Base-by-base conservation (phyloP, 2,329 filamentous ascomycete genomes). In the Cladophialophora chaetospira region DNA sequence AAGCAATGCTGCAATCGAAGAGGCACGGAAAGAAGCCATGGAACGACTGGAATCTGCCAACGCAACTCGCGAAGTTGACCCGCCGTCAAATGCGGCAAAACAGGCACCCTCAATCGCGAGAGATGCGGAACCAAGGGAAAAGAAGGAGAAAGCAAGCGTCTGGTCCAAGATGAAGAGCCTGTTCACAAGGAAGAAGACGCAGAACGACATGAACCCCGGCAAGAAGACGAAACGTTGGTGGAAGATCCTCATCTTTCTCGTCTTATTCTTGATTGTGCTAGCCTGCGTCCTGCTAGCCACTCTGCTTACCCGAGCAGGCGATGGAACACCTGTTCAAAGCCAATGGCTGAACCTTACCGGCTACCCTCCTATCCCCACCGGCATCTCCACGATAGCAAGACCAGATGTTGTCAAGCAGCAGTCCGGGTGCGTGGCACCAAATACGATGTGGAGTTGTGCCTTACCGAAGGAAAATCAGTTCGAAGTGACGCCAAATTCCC, bases 301-400 rank as follows among this genome's bases (percentile, higher is more conserved):
- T 10, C 78, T 82, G 1, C 72, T 90, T 38, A 79, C 77, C 51
- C 75, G 72, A 61, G 73, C 74, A 62, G 68, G 73, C 36, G 66
- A 75, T 67, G 65, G 64, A 53, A 77, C 69, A 3, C 71, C 74
- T 0, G 72, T 77, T 6, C 70, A 80, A 63, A 79, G 81, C 1
- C 74, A 80, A 46, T 97, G 90, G 88, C 79, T 96, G 55, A 96
- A 96, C 68, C 71, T 95, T 60, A 95, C 92, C 1, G 85, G 86
- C 48, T 96, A 89, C 64, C 92, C 92, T 15, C 88, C 91, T 0
- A 89, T 97, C 67, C 90, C 89, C 1, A 93, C 89, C 0, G 93
- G 92, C 0, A 81, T 93, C 15, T 80, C 89, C 59, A 95, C 90
- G 0, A 81, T 97, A 13, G 83, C 88, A 13, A 88, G 87, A 4